Evolutionary conservation across 306 rosid genomes (phyloP), one percentile per base, ranked within the genome.

Genomic region (Trifolium repens): DNA sequence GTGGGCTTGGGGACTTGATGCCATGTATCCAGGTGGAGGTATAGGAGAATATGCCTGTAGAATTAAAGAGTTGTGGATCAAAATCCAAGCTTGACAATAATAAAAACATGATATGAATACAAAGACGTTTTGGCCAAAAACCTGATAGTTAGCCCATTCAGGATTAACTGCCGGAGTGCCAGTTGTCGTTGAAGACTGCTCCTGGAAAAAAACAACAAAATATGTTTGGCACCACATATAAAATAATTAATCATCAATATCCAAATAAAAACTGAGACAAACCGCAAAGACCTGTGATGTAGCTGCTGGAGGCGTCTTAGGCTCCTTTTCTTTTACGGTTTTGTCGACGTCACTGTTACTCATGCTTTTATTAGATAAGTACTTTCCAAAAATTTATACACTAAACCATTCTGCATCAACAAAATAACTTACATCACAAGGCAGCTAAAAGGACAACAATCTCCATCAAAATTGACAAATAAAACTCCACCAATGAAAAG

Each of bases 91-190:
- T 73, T 62, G 71, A 78, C 46, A 77, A 53, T 54, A 73, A 77
- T 68, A 17, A 77, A 61, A 78, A 69, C 14, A 78, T 35, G 42
- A 37, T 74, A 74, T 22, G 49, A 44, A 59, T 71, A 46, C 63
- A 79, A 66, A 7, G 66, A 69, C 15, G 60, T 81, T 83, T 55
- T 78, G 63, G 27, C 53, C 13, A 49, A 72, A 77, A 80, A 93
- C 98, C 98, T 93, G 98, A 88, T 89, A 93, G 72, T 91, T 86
- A 68, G 98, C 81, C 98, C 98, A 93, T 50, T 93, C 98, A 72
- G 98, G 96, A 87, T 93, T 93, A 77, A 88, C 82, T 42, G 90
- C 57, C 35, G 90, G 89, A 39, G 89, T 15, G 53, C 82, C 73
- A 15, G 93, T 82, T 27, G 94, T 72, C 0, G 72, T 39, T 15